Conservation (phyloP, 176 grass and related monocot species). For the Oryza australiensis region DNA sequence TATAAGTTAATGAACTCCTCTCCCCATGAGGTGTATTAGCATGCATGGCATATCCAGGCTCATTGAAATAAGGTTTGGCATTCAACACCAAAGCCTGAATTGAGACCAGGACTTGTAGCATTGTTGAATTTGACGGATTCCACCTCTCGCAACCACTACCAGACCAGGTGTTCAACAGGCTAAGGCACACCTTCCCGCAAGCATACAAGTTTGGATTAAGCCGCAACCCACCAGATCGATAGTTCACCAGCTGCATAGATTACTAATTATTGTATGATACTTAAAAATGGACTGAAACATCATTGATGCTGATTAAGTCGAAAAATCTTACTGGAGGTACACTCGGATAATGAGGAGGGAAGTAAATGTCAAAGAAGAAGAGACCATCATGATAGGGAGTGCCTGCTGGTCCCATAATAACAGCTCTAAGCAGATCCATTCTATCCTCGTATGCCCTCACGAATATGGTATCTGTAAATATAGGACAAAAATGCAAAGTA, state of each 20-base stretch:
- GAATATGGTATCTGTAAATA: constrained; percentile 73
- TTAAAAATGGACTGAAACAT: constrained; percentile 4
- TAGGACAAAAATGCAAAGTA: constrained; percentile 26
- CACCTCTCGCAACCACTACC: constrained; percentile 76
- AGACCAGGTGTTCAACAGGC: constrained; percentile 89
- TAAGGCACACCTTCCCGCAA: constrained; percentile 89
- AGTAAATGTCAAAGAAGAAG: constrained; percentile 93
- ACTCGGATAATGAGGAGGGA: constrained; percentile 77
- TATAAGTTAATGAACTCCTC: constrained; percentile 68
- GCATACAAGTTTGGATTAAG: constrained; percentile 94
- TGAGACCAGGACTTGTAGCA: constrained; percentile 82
- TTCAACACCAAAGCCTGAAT: constrained; percentile 94
- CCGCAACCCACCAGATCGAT: constrained; percentile 79
- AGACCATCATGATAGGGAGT: constrained; percentile 91
- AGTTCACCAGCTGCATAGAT: constrained; percentile 68
- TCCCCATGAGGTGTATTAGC: constrained; percentile 66
- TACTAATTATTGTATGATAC: not conserved
- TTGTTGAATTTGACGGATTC: constrained; percentile 71
- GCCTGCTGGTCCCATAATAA: constrained; percentile 81
- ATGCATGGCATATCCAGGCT: constrained; percentile 57
- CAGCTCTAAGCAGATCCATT: constrained; percentile 88
- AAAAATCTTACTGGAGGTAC: constrained; percentile 65
- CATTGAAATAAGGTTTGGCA: constrained; percentile 86
- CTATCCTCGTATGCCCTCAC: constrained; percentile 86
- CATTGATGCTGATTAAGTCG: not conserved